phyloP scores from a whole-genome alignment of 2,329 filamentous ascomycete genomes.

The Alternaria incomplexa region DNA sequence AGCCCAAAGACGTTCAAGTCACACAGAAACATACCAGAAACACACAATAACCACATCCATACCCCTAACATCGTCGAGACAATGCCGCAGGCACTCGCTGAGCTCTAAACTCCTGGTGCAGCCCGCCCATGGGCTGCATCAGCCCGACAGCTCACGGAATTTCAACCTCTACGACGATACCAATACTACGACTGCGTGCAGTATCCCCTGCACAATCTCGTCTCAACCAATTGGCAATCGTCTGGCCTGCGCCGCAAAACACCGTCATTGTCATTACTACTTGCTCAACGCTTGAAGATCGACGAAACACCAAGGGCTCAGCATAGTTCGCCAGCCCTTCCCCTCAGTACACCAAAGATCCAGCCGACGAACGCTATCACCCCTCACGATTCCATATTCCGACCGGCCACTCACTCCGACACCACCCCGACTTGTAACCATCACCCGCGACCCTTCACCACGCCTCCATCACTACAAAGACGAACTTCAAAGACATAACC shows the following conservation, averaged over 20 bases:
- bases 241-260: constrained; percentile 40
- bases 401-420: constrained; percentile 1
- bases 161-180: constrained; percentile 60
- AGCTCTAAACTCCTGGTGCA: constrained; percentile 71
- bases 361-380: constrained; percentile 34
- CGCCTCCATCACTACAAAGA: constrained; percentile 6
- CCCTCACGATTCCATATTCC: constrained; percentile 8
- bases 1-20: constrained; percentile 51
- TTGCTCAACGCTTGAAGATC: constrained; percentile 40
- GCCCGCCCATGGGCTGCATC: constrained; percentile 37
- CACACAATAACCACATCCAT: constrained; percentile 29
- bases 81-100: constrained; percentile 57
- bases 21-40: constrained; percentile 35
- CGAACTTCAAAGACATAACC: constrained; percentile 4
- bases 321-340: constrained; percentile 47
- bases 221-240: constrained; percentile 41
- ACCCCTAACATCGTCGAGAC: constrained; percentile 52
- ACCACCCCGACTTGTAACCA: not conserved
- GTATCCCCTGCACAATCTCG: constrained; percentile 41
- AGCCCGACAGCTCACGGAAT: constrained; percentile 84
- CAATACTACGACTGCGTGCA: constrained; percentile 44
- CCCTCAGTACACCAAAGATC: constrained; percentile 40
- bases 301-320: constrained; percentile 41
- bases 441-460: not conserved
- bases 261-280: constrained; percentile 42